Conservation (phyloP, 805 yeast genomes). For the Starmerella powellii region DNA sequence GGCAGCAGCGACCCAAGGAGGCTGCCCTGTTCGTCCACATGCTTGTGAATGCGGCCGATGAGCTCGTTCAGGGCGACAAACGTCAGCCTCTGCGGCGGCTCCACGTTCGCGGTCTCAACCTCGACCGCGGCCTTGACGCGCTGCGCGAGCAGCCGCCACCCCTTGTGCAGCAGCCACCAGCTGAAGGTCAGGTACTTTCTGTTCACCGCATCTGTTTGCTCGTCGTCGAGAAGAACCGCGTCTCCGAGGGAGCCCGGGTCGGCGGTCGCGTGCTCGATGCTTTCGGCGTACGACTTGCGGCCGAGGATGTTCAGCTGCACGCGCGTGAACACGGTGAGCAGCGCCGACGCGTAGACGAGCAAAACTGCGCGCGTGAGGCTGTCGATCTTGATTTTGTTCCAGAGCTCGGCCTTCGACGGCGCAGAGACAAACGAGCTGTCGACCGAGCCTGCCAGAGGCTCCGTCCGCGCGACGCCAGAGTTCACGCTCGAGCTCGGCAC, state of each 20-base stretch:
- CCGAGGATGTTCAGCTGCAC: conserved; percentile 82
- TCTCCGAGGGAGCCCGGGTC: conserved; percentile 22
- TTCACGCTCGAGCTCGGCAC: no score
- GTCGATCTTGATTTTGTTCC: conserved; percentile 70
- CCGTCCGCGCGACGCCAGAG: background rate
- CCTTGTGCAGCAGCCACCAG: conserved; percentile 89
- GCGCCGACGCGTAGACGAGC: conserved; percentile 52
- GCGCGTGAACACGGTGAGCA: conserved; percentile 66
- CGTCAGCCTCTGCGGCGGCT: conserved; percentile 61
- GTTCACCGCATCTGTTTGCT: conserved; percentile 34
- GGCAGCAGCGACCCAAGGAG: conserved; percentile 36
- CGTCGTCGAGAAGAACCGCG: conserved; percentile 23
- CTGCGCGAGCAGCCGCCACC: conserved; percentile 52
- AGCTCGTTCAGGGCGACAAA: conserved; percentile 43
- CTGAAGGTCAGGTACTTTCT: conserved; percentile 76
- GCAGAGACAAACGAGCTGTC: conserved; percentile 28
- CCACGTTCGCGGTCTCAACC: conserved; percentile 47
- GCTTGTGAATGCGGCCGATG: conserved; percentile 28
- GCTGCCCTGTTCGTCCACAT: conserved; percentile 27
- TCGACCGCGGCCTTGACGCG: conserved; percentile 46
- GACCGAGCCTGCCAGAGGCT: background rate
- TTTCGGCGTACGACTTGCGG: conserved; percentile 68
- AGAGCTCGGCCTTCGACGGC: conserved; percentile 50
- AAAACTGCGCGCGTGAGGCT: conserved; percentile 65
- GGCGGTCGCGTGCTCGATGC: conserved; percentile 55